These are phyloP conservation scores for Coemansia asiatica DNA, from an alignment of 192 early-diverging fungal species.

Conservation along the genomic window DNA sequence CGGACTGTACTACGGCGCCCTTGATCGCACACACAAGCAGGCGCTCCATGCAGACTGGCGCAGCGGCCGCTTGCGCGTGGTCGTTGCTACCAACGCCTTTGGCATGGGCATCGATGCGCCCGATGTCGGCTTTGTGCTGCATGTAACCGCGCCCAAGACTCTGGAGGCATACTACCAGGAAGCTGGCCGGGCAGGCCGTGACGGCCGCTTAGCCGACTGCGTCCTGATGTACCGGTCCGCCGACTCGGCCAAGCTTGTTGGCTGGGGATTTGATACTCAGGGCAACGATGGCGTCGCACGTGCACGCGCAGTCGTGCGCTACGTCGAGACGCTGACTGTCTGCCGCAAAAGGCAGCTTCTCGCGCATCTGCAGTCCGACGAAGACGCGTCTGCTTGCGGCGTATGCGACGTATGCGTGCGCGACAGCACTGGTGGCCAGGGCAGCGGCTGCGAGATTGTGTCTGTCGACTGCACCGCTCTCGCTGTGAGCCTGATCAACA, in stretches of 20 bases:
- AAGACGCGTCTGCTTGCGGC: constrained; percentile 23
- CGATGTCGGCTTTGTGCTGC: constrained; percentile 56
- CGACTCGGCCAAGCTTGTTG: constrained; percentile 65
- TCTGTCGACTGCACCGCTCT: constrained; percentile 55
- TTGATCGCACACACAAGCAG: constrained; percentile 52
- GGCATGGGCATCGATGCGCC: constrained; percentile 59
- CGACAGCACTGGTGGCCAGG: constrained; percentile 9
- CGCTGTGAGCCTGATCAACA: constrained; percentile 25
- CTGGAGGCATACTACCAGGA: constrained; percentile 73
- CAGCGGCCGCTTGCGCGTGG: constrained; percentile 33
- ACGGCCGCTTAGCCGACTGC: constrained; percentile 68
- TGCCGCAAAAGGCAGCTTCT: constrained; percentile 65
- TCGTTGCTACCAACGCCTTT: constrained; percentile 57
- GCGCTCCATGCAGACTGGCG: constrained; percentile 51
- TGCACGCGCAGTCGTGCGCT: constrained; percentile 63
- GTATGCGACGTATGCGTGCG: constrained; percentile 18
- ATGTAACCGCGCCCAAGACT: constrained; percentile 53
- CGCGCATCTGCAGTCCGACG: constrained; percentile 7
- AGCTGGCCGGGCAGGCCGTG: constrained; percentile 70
- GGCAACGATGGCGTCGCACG: constrained; percentile 57
- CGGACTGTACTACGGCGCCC: constrained; percentile 67
- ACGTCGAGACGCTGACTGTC: constrained; percentile 61
- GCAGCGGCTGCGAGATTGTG: not conserved
- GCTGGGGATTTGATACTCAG: constrained; percentile 61
- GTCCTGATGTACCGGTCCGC: constrained; percentile 63